Evolutionary conservation across 352 stramenopile species (phyloP), one percentile per base, ranked within the genome.

Genomic region (Globisporangium yorkense): DNA sequence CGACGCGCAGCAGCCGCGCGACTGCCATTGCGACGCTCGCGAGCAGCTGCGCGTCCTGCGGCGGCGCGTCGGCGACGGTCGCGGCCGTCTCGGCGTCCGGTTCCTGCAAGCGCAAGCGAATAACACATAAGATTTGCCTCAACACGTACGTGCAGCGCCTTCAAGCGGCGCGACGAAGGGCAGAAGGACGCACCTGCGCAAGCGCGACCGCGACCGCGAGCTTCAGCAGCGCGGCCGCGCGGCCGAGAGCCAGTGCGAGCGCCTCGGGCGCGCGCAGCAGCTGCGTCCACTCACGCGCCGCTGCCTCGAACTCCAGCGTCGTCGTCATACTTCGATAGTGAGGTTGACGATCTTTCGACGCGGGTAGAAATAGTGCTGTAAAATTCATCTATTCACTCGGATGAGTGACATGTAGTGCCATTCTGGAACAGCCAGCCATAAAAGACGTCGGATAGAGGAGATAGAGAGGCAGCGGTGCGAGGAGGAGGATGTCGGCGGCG

Each of bases 401-500:
- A 43, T 18, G 10, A 43, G 37, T 43, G 37, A 43, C 37, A 18
- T 18, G 12, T 43, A 18, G 37, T 18, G 37, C 10, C 37, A 18
- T 43, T 5, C 2, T 1, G 5, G 37, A 43, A 18, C 12, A 3
- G 37, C 47, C 47, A 61, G 43, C 50, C 31, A 47, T 27, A 27
- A 27, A 27, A 27, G 24, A 2, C 24, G 24, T 27, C 24, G 24
- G 24, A 27, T 27, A 29, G n/a, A 45, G 33, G 33, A 39, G 12
- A 10, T 18, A 56, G 29, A 12, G 41, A 43, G 35, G 9, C 2
- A 20, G 1, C 2, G 43, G 7, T 5, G 18, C 18, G 7, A 8
- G 13, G 33, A 21, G 80, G 84, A 83, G 37, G 71, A 89, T 91
- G 82, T 94, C 86, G 65, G 79, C 81, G 16, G 80, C 80, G 37